A percentile compares a stretch with the other conserved stretches of the same genome.
These are phyloP conservation scores for Dictyostelium capitatum DNA, from an alignment of 78 protist genomes.

Conservation along the genomic window DNA sequence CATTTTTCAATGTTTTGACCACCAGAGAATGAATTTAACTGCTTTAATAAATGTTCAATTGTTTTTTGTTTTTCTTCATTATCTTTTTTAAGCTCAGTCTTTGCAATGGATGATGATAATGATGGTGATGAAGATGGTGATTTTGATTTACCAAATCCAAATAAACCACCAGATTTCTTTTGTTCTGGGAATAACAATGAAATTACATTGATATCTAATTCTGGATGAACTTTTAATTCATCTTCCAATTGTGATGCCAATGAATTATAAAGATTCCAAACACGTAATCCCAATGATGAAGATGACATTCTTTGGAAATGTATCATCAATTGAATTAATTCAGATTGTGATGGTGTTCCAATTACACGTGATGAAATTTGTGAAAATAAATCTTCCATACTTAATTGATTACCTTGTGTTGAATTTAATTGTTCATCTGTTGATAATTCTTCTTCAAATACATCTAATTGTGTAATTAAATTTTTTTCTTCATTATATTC, in stretches of 20 bases:
- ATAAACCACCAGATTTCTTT: slow-evolving; percentile 41
- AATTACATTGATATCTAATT: slow-evolving; percentile 10
- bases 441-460: slow-evolving; percentile 51
- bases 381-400: slow-evolving; percentile 44
- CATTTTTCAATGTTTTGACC: slow-evolving; percentile 51
- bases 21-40: slow-evolving; percentile 50
- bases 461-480: slow-evolving; percentile 63
- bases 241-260: slow-evolving; percentile 46
- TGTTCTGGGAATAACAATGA: slow-evolving; percentile 31
- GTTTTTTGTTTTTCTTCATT: slow-evolving; percentile 75
- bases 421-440: slow-evolving; percentile 66
- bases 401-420: not conserved
- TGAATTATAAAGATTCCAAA: slow-evolving; percentile 35
- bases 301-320: slow-evolving; percentile 65
- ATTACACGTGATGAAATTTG: slow-evolving; percentile 46
- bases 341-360: slow-evolving; percentile 53
- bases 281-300: slow-evolving; percentile 39
- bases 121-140: slow-evolving; percentile 40
- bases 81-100: slow-evolving; percentile 37
- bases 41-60: slow-evolving; percentile 59
- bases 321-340: not conserved
- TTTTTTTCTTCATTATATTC: slow-evolving; percentile 20
- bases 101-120: not conserved
- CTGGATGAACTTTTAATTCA: slow-evolving; percentile 46
- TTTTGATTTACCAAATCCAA: slow-evolving; percentile 15